Conservation (phyloP, 305 asterid species). For the Fraxinus sp. region DNA sequence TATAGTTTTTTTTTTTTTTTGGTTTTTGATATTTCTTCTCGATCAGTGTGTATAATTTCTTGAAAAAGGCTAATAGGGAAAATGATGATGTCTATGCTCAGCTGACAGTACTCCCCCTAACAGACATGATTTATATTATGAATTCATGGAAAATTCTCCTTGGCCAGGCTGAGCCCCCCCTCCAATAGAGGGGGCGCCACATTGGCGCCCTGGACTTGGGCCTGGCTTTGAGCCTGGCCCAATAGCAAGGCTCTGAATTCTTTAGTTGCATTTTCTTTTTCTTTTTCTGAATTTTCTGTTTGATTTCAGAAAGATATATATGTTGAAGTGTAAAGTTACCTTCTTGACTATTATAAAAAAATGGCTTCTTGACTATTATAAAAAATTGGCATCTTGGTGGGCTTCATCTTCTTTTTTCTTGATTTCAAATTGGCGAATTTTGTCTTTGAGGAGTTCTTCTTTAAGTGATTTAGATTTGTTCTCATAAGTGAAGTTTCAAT, state of each 20-base stretch:
- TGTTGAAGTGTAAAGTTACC: neutral
- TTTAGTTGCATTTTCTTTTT: neutral
- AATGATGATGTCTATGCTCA: conserved; percentile 95
- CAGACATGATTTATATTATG: conserved; percentile 43
- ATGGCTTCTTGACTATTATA: neutral
- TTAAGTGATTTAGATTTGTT: neutral
- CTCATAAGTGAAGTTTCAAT: neutral
- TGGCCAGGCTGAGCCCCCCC: too few species aligned
- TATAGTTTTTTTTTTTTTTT: neutral
- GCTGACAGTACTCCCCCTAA: conserved; percentile 70
- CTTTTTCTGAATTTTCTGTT: conserved; percentile 2
- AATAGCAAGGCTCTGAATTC: neutral
- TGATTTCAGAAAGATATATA: conserved; percentile 9
- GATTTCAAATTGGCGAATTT: neutral
- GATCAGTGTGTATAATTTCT: conserved; percentile 11
- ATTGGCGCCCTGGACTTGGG: too few species aligned
- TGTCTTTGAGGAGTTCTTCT: neutral
- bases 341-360: neutral
- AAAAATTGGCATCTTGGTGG: neutral
- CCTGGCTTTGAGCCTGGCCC: too few species aligned
- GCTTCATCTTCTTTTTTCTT: neutral
- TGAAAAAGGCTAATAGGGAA: conserved; percentile 83
- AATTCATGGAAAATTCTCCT: neutral
- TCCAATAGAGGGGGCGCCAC: too few species aligned
- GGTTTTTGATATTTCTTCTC: conserved; percentile 2